Conservation (phyloP, 2,329 filamentous ascomycete species). For the Fusarium odoratissimum region DNA sequence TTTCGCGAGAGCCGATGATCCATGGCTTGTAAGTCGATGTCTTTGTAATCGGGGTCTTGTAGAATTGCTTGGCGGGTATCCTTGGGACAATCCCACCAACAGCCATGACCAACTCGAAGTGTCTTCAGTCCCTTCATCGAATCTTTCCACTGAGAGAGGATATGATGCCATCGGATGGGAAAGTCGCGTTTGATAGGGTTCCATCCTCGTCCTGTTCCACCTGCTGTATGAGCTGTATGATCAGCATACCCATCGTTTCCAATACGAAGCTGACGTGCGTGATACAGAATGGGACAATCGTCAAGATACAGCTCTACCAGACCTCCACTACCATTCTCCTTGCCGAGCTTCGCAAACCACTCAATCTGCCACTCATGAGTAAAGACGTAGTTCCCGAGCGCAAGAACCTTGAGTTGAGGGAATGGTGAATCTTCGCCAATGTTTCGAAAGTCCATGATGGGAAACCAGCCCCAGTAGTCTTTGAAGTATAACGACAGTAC, state of each 20-base stretch:
- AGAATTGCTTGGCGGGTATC: background rate
- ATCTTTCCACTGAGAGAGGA: conserved; percentile 14
- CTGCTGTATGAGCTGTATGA: background rate
- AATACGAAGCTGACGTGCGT: background rate
- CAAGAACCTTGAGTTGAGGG: conserved; percentile 53
- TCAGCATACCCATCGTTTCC: conserved; percentile 10
- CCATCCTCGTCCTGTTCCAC: accelerated
- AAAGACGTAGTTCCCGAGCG: conserved; percentile 56
- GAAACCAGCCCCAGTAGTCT: conserved; percentile 55
- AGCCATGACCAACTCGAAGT: conserved; percentile 1
- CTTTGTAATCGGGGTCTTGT: background rate
- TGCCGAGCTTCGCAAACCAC: conserved; percentile 56
- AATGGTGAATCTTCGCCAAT: conserved; percentile 40
- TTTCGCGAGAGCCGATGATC: background rate
- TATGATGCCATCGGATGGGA: conserved; percentile 19
- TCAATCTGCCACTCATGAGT: conserved; percentile 58
- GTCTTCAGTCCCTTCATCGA: conserved; percentile 20
- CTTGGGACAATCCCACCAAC: background rate
- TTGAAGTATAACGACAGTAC: conserved; percentile 54
- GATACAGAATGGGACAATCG: conserved; percentile 52
- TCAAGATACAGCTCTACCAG: conserved; percentile 57
- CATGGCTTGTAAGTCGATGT: background rate
- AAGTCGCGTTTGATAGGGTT: background rate
- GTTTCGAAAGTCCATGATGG: conserved; percentile 50
- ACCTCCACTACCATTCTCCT: conserved; percentile 9